phyloP scores from a whole-genome alignment of 1,284 basidiomycete genomes.

The Leccinum subrobustum region DNA sequence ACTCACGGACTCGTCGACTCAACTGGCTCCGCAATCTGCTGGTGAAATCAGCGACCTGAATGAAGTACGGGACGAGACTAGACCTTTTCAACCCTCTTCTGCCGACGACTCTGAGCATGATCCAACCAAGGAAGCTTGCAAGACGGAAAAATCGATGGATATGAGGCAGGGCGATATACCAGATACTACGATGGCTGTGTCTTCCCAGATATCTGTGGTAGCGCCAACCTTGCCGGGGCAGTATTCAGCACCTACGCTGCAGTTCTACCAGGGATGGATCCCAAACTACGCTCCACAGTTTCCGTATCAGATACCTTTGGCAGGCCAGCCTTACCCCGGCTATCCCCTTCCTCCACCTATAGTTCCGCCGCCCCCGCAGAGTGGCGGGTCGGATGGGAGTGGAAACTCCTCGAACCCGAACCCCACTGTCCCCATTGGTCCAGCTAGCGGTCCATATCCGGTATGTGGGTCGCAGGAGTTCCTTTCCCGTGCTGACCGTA shows the following conservation, averaged over 20 bases:
- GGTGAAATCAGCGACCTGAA: slow-evolving; percentile 18
- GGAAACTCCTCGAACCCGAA: slow-evolving; percentile 25
- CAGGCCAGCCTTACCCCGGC: slow-evolving; percentile 44
- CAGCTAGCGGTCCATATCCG: slow-evolving; percentile 41
- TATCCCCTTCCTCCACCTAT: slow-evolving; percentile 37
- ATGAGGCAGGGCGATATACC: slow-evolving; percentile 11
- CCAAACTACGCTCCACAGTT: slow-evolving; percentile 50
- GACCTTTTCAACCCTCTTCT: neutral
- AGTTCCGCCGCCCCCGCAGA: slow-evolving; percentile 32
- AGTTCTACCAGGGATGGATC: slow-evolving; percentile 58
- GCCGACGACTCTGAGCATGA: slow-evolving; percentile 1
- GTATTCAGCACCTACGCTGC: slow-evolving; percentile 40
- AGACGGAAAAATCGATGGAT: slow-evolving; percentile 6
- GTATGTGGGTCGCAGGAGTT: slow-evolving; percentile 35
- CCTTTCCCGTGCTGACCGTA: slow-evolving; percentile 8
- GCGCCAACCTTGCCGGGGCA: slow-evolving; percentile 34
- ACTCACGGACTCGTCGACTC: slow-evolving; percentile 4
- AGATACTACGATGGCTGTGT: slow-evolving; percentile 18
- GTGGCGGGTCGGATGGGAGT: slow-evolving; percentile 39
- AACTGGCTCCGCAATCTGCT: neutral
- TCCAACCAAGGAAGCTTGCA: slow-evolving; percentile 6
- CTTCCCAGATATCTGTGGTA: slow-evolving; percentile 24
- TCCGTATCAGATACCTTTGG: slow-evolving; percentile 51
- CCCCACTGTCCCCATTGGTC: slow-evolving; percentile 34
- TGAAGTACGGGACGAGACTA: slow-evolving; percentile 18